Conservation (phyloP, 2,329 filamentous ascomycete species). For the Colletotrichum gigasporum region DNA sequence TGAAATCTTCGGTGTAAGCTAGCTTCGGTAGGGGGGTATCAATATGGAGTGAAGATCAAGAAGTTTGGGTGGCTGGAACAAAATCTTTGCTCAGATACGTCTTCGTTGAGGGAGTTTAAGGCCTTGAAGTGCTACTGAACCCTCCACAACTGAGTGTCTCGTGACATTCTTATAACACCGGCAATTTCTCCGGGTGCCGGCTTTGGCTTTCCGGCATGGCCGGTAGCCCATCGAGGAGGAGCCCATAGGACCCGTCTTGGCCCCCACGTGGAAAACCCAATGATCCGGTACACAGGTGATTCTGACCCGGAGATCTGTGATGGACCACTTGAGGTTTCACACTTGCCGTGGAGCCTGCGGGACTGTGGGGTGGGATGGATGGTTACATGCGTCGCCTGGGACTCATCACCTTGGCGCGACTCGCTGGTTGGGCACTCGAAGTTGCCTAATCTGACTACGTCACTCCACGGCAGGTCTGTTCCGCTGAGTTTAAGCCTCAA, state of each 20-base stretch:
- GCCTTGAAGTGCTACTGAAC: background rate
- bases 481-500: too few species aligned
- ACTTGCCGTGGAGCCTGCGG: background rate
- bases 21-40: background rate
- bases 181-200: conserved; percentile 15
- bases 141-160: background rate
- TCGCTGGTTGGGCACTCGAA: background rate
- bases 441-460: background rate
- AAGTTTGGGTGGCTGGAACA: background rate
- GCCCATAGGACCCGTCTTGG: background rate
- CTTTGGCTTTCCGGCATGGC: conserved; percentile 1
- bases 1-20: background rate
- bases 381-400: background rate
- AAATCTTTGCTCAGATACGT: too few species aligned
- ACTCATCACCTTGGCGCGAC: background rate
- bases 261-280: conserved; percentile 17
- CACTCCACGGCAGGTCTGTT: background rate
- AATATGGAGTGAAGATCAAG: background rate
- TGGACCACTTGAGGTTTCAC: background rate
- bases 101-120: background rate
- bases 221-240: conserved; percentile 13
- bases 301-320: background rate
- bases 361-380: background rate
- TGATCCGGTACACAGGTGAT: background rate
- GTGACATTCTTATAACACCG: background rate